These are phyloP conservation scores for Metschnikowia similis DNA, from an alignment of 805 yeast genomes.

Conservation along the genomic window DNA sequence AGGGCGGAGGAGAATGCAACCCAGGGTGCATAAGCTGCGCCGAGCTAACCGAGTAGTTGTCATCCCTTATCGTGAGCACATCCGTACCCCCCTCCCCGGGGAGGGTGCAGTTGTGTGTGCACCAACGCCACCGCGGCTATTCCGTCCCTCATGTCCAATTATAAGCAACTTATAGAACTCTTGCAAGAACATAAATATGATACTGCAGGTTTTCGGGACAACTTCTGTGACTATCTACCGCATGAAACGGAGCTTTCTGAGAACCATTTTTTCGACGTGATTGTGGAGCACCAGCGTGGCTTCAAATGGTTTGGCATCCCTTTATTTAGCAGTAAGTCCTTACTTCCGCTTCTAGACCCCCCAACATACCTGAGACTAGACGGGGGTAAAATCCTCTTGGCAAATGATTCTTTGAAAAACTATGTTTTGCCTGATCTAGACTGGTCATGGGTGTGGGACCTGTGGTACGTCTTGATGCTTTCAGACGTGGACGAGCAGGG, in stretches of 20 bases:
- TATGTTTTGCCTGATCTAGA: conserved; percentile 52
- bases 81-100: neutral
- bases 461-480: conserved; percentile 72
- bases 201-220: conserved; percentile 7
- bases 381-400: conserved; percentile 31
- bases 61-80: neutral
- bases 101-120: neutral
- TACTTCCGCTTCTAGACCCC: conserved; percentile 49
- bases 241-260: neutral
- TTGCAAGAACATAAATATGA: conserved; percentile 7
- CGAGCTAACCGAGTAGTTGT: too few relatives aligned
- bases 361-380: conserved; percentile 43
- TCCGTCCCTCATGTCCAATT: neutral
- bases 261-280: conserved; percentile 32
- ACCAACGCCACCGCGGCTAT: neutral
- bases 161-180: conserved; percentile 5
- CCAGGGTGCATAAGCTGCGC: too few relatives aligned
- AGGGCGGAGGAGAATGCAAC: too few relatives aligned
- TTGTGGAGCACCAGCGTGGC: conserved; percentile 55
- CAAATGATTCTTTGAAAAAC: conserved; percentile 24
- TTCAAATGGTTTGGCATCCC: conserved; percentile 50
- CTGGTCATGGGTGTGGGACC: conserved; percentile 67
- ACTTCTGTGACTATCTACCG: neutral
- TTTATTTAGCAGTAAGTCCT: conserved; percentile 41
- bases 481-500: conserved; percentile 78